phyloP scores from a whole-genome alignment of 2,329 filamentous ascomycete genomes.

The Botrytis hyacinthi region DNA sequence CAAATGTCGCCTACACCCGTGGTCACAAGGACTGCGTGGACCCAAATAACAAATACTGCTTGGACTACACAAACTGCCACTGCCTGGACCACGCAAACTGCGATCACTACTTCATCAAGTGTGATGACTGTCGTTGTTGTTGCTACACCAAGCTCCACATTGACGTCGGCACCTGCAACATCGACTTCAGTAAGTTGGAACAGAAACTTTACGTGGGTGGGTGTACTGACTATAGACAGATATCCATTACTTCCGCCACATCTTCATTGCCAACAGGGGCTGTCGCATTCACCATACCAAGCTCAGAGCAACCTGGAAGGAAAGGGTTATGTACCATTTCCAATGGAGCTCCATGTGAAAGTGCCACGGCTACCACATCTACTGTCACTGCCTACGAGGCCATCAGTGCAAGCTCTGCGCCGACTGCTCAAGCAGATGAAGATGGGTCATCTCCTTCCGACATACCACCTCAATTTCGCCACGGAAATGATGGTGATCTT shows the following conservation, averaged over 20 bases:
- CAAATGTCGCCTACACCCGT: not conserved
- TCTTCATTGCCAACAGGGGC: not conserved
- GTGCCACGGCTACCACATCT: not conserved
- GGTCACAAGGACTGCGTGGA: conserved; percentile 11
- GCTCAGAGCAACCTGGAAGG: conserved; percentile 11
- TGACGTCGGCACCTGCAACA: not conserved
- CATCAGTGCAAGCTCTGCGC: not conserved
- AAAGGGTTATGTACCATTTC: conserved; percentile 8
- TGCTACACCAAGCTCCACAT: conserved; percentile 3
- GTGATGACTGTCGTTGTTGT: conserved; percentile 1
- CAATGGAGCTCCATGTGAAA: conserved; percentile 8
- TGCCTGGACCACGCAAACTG: conserved; percentile 10
- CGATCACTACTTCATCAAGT: conserved; percentile 5
- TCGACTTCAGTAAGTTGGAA: conserved; percentile 6
- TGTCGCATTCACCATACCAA: not conserved
- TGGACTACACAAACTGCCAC: conserved; percentile 17
- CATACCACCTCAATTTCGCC: not conserved
- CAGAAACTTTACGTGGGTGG: not conserved
- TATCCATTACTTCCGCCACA: not conserved
- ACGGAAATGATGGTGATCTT: conserved; percentile 20
- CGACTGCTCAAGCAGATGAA: conserved; percentile 13
- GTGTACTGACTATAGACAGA: conserved; percentile 9
- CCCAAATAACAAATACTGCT: conserved; percentile 15
- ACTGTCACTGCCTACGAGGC: not conserved
- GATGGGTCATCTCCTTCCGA: not conserved